Base-by-base conservation (phyloP, 2,329 filamentous ascomycete species). In the Trichoderma guizhouense region DNA sequence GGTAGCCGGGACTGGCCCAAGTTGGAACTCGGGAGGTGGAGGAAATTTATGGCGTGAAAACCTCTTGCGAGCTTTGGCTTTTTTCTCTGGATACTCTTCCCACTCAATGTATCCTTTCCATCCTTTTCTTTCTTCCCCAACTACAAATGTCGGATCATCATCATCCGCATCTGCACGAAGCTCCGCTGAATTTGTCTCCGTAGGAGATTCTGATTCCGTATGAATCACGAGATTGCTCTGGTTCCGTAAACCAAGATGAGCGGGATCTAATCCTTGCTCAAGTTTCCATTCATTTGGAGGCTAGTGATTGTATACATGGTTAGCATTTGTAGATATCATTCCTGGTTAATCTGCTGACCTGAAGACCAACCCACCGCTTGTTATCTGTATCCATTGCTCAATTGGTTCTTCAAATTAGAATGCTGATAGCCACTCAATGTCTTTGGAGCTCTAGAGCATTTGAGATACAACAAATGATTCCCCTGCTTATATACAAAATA, bases 71-170 rank as follows among this genome's bases (percentile, higher is more conserved):
- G 88, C 90, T 60, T 85, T 81, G 30, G 83, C 84, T 76, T 91
- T 91, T 79, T 92, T 92, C 62, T 91, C 89, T 0, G 91, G 90
- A 69, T 92, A 91, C 14, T 88, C 85, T 77, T 92, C 90, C 90
- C 90, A 92, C 76, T 92, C 90, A 7, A 93, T 84, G 73, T 63
- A 63, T 36, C 60, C 60, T 28, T 63, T 63, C 60, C 60, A 63
- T 2, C 60, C 60, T 43, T 63, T 63, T 7, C 60, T 63, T 15
- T 63, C 60, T n/a, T 63, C 60, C 14, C 15, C 34, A 18, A 63
- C 34, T 9, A 63, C 34, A n/a, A 63, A 63, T n/a, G 60, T n/a
- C 1, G 34, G 34, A 28, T 63, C 60, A 28, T 62, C 34, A n/a
- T 63, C 21, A 26, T 28, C 34, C 5, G 24, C 60, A 18, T 63